A percentile compares a stretch with the other conserved stretches of the same genome.
These are phyloP conservation scores for Nakaseomyces nivariensis DNA, from an alignment of 1,139 yeast species.

Conservation along the genomic window DNA sequence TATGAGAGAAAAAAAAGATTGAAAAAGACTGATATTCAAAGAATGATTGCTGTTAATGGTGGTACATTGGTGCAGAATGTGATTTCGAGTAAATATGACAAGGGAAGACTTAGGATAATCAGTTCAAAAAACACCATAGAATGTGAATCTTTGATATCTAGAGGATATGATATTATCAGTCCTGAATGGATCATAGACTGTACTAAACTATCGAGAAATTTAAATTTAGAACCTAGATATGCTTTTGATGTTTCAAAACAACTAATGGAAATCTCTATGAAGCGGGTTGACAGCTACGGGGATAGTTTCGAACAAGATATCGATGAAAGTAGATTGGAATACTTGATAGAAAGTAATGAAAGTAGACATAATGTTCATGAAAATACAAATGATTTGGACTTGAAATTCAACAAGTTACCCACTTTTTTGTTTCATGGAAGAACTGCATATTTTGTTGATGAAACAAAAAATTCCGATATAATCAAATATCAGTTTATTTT, in stretches of 20 bases:
- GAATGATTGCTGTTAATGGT: slow-evolving; percentile 40
- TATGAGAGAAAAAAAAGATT: slow-evolving; percentile 28
- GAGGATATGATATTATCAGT: slow-evolving; percentile 49
- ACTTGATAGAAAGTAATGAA: slow-evolving; percentile 2
- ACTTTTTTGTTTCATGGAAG: slow-evolving; percentile 23
- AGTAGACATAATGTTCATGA: no score
- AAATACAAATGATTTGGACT: no score
- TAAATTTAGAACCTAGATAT: slow-evolving; percentile 55
- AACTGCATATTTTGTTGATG: slow-evolving; percentile 24
- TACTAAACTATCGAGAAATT: slow-evolving; percentile 33
- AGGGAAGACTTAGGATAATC: slow-evolving; percentile 27
- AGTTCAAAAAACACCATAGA: slow-evolving; percentile 43
- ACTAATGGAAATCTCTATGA: slow-evolving; percentile 16
- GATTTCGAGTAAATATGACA: slow-evolving; percentile 8
- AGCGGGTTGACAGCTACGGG: slow-evolving; percentile 41
- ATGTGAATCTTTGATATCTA: slow-evolving; percentile 35
- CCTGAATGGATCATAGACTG: slow-evolving; percentile 73
- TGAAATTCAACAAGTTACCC: slow-evolving; percentile 11
- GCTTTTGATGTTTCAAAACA: slow-evolving; percentile 34
- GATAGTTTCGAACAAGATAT: slow-evolving; percentile 40
- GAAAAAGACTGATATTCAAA: slow-evolving; percentile 32
- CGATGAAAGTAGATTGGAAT: slow-evolving; percentile 12
- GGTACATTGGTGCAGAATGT: slow-evolving; percentile 34
- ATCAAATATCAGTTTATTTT: slow-evolving; percentile 11
- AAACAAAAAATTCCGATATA: slow-evolving; percentile 5